Conservation (phyloP, 2,329 filamentous ascomycete species). For the Xylaria sp. region DNA sequence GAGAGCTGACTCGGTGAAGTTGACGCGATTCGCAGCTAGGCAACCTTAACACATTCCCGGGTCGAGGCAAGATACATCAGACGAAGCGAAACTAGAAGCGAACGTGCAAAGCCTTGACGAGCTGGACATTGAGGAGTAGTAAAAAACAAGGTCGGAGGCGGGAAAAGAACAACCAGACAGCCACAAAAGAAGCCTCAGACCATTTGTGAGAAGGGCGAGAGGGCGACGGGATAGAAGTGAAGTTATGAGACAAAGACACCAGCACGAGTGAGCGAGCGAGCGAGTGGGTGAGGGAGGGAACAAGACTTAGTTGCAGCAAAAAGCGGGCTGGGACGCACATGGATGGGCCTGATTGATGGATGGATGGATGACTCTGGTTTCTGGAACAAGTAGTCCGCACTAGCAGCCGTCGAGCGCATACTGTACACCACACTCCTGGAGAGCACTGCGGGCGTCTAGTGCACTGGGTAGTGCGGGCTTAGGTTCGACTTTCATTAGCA, state of each 20-base stretch:
- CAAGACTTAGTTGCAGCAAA: slow-evolving; percentile 26
- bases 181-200: slow-evolving; percentile 31
- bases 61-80: slow-evolving; percentile 21
- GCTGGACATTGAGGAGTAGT: slow-evolving; percentile 1
- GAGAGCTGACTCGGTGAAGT: slow-evolving; percentile 35
- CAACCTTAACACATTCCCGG: slow-evolving; percentile 35
- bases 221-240: slow-evolving; percentile 23
- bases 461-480: neutral
- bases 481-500: neutral
- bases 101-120: slow-evolving; percentile 11
- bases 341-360: slow-evolving; percentile 34
- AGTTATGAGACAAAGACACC: slow-evolving; percentile 20
- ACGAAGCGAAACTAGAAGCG: slow-evolving; percentile 11
- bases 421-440: slow-evolving; percentile 2
- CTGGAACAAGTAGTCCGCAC: slow-evolving; percentile 33
- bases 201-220: slow-evolving; percentile 25
- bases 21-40: slow-evolving; percentile 32
- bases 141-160: neutral
- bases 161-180: slow-evolving; percentile 14
- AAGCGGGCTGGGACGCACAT: slow-evolving; percentile 36
- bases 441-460: neutral
- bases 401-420: slow-evolving; percentile 9
- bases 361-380: slow-evolving; percentile 34
- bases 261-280: slow-evolving; percentile 18
- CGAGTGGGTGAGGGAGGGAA: slow-evolving; percentile 16